Percentiles rank a stretch among this genome's conserved stretches.
phyloP scores from a whole-genome alignment of 106 monocot genomes.

The Apostasia ramifera region DNA sequence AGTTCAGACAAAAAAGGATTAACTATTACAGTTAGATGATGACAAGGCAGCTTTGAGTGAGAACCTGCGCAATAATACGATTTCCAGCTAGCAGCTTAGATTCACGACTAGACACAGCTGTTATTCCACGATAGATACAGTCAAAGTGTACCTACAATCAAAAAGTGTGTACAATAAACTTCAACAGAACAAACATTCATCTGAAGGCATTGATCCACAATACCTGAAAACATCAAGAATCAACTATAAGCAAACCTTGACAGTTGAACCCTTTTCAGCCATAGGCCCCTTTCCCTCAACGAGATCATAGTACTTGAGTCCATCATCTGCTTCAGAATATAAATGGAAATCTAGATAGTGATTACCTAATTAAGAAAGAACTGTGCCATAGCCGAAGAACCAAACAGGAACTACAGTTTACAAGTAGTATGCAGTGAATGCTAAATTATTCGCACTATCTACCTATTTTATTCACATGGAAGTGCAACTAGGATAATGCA shows the following conservation, averaged over 20 bases:
- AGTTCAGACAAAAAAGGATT: not conserved
- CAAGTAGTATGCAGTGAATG: not conserved
- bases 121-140: slow-evolving; percentile 76
- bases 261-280: slow-evolving; percentile 73
- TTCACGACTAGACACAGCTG: slow-evolving; percentile 86
- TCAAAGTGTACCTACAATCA: slow-evolving; percentile 87
- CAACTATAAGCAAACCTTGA: slow-evolving; percentile 40
- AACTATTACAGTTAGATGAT: slow-evolving; percentile 2
- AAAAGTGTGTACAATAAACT: not conserved
- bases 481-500: not conserved
- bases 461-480: not conserved
- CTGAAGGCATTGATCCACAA: not conserved
- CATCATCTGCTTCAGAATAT: slow-evolving; percentile 54
- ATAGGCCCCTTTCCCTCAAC: slow-evolving; percentile 69
- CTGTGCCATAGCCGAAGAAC: not conserved
- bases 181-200: not conserved
- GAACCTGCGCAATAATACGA: slow-evolving; percentile 87
- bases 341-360: not conserved
- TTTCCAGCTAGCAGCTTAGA: slow-evolving; percentile 93
- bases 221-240: not conserved
- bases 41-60: slow-evolving; percentile 4
- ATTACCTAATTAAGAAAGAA: not conserved
- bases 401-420: not conserved
- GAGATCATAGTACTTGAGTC: slow-evolving; percentile 90
- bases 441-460: not conserved